Evolutionary conservation across 139 green algal genomes (phyloP).

Genomic region (Ettlia oleoabundans): DNA sequence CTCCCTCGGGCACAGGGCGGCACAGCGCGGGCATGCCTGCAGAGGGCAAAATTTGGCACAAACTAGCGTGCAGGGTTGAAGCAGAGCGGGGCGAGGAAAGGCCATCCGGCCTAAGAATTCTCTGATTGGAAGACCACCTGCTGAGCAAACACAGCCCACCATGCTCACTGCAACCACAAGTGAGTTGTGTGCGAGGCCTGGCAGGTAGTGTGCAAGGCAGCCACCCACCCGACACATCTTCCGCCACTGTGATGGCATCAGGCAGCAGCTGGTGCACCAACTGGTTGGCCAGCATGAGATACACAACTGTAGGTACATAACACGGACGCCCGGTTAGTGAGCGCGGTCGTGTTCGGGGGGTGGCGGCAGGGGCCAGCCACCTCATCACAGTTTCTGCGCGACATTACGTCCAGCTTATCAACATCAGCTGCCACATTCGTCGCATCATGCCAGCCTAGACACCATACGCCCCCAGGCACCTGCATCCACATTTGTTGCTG

Average conservation of each 20-base stretch:
- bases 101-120: too few species aligned
- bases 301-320: slow-evolving; percentile 96
- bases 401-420: too few species aligned
- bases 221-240: slow-evolving; percentile 86
- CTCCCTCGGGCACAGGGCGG: slow-evolving; percentile 85
- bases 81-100: not conserved
- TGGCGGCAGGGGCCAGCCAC: too few species aligned
- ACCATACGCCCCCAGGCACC: too few species aligned
- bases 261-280: slow-evolving; percentile 81
- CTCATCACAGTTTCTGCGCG: too few species aligned
- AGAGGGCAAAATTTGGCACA: too few species aligned
- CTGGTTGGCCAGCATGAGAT: slow-evolving; percentile 94
- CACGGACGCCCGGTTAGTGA: too few species aligned
- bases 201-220: not conserved
- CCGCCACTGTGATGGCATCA: slow-evolving; percentile 84
- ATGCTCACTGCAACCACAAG: not conserved
- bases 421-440: too few species aligned
- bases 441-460: too few species aligned
- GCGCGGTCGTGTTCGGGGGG: too few species aligned
- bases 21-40: slow-evolving; percentile 91
- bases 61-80: not conserved
- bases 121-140: too few species aligned
- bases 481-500: too few species aligned
- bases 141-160: not conserved
- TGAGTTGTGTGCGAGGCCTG: not conserved